Base-by-base conservation (phyloP, 1,139 yeast genomes). In the Hemisphaericaspora lyxosophila region DNA sequence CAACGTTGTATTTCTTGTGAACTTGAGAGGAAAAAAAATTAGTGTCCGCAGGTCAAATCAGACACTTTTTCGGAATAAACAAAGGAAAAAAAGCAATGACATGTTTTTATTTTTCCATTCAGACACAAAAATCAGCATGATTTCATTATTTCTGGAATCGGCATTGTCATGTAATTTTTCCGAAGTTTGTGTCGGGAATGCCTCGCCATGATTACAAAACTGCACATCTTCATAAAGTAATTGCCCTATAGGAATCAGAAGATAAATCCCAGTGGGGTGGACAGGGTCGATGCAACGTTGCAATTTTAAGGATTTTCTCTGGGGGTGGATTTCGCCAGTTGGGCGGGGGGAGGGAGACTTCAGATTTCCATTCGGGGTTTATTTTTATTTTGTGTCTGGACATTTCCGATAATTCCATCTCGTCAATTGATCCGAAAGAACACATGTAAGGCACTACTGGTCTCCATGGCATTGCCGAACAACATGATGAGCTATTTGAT, bases 1-100 rank as follows among this genome's bases (percentile, higher is more conserved):
- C 43, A 53, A 54, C 59, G 59, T 54, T 54, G 46, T 53, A 53
- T 31, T 42, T 39, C 41, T n/a, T 24, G 3, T n/a, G 12, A n/a
- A 6, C n/a, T 24, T 24, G 26, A 24, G 7, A 24, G 12, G n/a
- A 24, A 20, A n/a, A n/a, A n/a, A n/a, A n/a, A 20, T 3, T 3
- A 20, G 7, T 20, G 7, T 20, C 11, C 11, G 3, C 3, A 20
- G 23, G 4, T 2, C 11, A 20, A 20, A 24, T 24, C 26, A 4
- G 26, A 24, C 26, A 24, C 4, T 24, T 24, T 24, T 24, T 3
- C 13, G 7, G 26, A 4, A 13, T 7, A 19, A 24, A 24, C 13
- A 11, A 24, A 11, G 13, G 26, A 24, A 7, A 11, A n/a, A 20
- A 20, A 20, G 23, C 23, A 20, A 20, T 20, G 11, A 20, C n/a